Evolutionary conservation across 164 flowering plant genomes (phyloP).

Genomic region (Warburgia ugandensis): DNA sequence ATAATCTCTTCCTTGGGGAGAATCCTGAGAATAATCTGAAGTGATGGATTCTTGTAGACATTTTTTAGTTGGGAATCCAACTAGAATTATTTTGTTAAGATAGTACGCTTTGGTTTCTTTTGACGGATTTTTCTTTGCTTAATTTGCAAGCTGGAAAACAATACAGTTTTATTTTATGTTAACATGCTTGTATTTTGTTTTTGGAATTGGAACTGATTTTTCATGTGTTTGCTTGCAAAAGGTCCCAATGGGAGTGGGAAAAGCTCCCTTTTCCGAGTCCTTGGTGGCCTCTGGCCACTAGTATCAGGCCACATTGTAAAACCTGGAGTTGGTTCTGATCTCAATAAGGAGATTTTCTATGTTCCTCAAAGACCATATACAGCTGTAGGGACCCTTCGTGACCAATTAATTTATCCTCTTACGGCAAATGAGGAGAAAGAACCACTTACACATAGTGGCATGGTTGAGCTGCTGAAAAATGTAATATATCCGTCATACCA

Average conservation of each 20-base stretch:
- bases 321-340: constrained; percentile 98
- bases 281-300: constrained; percentile 98
- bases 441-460: constrained; percentile 65
- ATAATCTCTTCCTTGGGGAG: too few species aligned
- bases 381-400: constrained; percentile 96
- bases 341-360: constrained; percentile 95
- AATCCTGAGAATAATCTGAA: too few species aligned
- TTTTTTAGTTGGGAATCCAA: too few species aligned
- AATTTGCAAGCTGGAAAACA: too few species aligned
- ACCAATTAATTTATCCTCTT: constrained; percentile 97
- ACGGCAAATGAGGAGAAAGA: constrained; percentile 65
- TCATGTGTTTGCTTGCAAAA: constrained; percentile 19
- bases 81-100: too few species aligned
- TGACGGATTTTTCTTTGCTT: too few species aligned
- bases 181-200: background rate
- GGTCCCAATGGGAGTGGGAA: constrained; percentile 99
- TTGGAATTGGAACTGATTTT: background rate
- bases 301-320: constrained; percentile 91
- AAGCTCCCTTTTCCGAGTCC: constrained; percentile 96
- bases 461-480: constrained; percentile 91
- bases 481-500: constrained; percentile 28
- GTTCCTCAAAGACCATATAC: constrained; percentile 99
- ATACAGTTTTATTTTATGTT: background rate
- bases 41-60: too few species aligned
- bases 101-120: too few species aligned